Conservation (phyloP, 2,329 filamentous ascomycete genomes). For the Neopestalotiopsis rosae region DNA sequence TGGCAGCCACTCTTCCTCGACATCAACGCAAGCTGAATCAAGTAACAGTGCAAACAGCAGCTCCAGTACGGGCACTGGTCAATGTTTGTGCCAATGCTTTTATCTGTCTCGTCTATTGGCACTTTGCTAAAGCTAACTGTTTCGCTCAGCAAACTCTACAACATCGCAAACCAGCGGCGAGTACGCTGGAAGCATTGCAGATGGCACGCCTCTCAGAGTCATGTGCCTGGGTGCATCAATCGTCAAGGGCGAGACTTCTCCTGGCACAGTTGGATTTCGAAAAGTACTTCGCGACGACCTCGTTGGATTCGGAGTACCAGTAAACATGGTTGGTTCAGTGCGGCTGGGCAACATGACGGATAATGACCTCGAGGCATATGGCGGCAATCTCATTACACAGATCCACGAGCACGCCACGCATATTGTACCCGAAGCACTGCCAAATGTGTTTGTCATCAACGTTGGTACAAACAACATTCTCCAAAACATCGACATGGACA, state of each 20-base stretch:
- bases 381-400: slow-evolving; percentile 34
- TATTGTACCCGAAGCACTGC: slow-evolving; percentile 31
- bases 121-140: background rate
- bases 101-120: background rate
- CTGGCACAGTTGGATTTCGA: slow-evolving; percentile 31
- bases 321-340: slow-evolving; percentile 40
- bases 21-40: background rate
- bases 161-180: slow-evolving; percentile 13
- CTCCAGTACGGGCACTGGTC: slow-evolving; percentile 1
- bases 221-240: slow-evolving; percentile 37
- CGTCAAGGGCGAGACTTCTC: slow-evolving; percentile 33
- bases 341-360: slow-evolving; percentile 36
- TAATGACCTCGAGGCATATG: slow-evolving; percentile 39
- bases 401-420: slow-evolving; percentile 33
- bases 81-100: slow-evolving; percentile 6
- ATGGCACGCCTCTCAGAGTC: slow-evolving; percentile 34
- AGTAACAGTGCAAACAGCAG: slow-evolving; percentile 1
- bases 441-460: slow-evolving; percentile 39
- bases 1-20: slow-evolving; percentile 2
- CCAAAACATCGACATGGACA: slow-evolving; percentile 31
- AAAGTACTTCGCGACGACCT: slow-evolving; percentile 34
- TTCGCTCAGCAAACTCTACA: background rate
- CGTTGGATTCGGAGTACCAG: slow-evolving; percentile 24
- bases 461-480: slow-evolving; percentile 39
- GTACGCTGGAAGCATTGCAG: slow-evolving; percentile 24